Base-by-base conservation (phyloP, 371 early-diverging fungal genomes). In the Phascolomyces articulosus region DNA sequence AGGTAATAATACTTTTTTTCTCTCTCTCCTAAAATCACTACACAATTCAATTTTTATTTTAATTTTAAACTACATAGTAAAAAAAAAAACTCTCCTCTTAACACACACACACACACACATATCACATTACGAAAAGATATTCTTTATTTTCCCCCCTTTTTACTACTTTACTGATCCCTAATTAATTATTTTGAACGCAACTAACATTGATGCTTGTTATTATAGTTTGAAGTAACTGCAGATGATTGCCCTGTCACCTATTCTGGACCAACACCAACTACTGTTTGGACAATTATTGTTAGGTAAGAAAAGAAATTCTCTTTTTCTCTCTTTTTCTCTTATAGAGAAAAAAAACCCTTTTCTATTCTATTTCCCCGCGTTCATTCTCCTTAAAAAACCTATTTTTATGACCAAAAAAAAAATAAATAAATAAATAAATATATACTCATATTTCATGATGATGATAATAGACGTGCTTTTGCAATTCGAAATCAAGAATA, bases 401-500 rank as follows among this genome's bases (percentile, higher is more conserved):
- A 8, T 44, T 38, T 38, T 13, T n/a, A n/a, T n/a, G n/a, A n/a
- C n/a, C n/a, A n/a, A n/a, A n/a, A n/a, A n/a, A n/a, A n/a, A n/a
- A n/a, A n/a, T n/a, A n/a, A n/a, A n/a, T n/a, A n/a, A n/a, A n/a
- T n/a, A n/a, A n/a, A n/a, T n/a, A n/a, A n/a, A n/a, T n/a, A n/a
- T n/a, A n/a, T n/a, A n/a, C n/a, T n/a, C n/a, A n/a, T n/a, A n/a
- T n/a, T n/a, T n/a, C n/a, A n/a, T n/a, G n/a, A n/a, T n/a, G n/a
- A n/a, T n/a, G n/a, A n/a, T 38, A 9, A 41, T 67, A 75, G 75
- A 64, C 77, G 77, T 27, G 82, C 82, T 6, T 82, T 82, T 66
- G 84, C 85, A 27, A 86, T 96, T 44, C 88, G 94, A 10, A 90
- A 93, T 55, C 85, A 89, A 38, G 91, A 91, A 58, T 90, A 91